Conservation (phyloP, 345 rosid genomes). For the Microcos paniculata region DNA sequence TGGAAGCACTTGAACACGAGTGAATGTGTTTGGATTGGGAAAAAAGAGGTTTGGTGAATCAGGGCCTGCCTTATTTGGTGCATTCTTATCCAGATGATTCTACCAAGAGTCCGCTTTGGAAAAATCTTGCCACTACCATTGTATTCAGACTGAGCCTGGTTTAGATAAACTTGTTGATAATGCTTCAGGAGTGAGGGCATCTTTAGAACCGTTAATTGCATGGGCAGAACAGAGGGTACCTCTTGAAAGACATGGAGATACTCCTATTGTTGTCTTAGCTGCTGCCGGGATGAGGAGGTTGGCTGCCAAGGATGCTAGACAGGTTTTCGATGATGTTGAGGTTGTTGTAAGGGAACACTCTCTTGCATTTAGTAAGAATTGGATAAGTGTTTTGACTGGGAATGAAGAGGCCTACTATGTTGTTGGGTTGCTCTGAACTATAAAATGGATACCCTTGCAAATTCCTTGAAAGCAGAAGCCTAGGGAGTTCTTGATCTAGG, state of each 20-base stretch:
- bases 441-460: constrained; percentile 43
- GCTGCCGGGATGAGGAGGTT: constrained; percentile 61
- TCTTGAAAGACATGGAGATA: constrained; percentile 37
- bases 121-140: constrained; percentile 53
- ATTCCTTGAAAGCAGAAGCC: constrained; percentile 32
- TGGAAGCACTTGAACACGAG: constrained; percentile 67
- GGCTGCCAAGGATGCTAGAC: constrained; percentile 31
- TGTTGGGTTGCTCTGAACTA: constrained; percentile 66
- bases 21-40: constrained; percentile 55
- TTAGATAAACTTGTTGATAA: constrained; percentile 54
- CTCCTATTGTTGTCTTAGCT: constrained; percentile 56
- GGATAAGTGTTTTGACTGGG: constrained; percentile 59
- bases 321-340: constrained; percentile 45
- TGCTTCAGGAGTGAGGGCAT: constrained; percentile 40
- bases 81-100: constrained; percentile 42
- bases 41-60: constrained; percentile 15
- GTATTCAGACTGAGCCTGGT: constrained; percentile 64
- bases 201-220: constrained; percentile 48
- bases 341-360: constrained; percentile 39
- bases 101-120: constrained; percentile 15
- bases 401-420: constrained; percentile 68
- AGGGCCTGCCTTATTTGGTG: constrained; percentile 39
- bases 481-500: constrained; percentile 66
- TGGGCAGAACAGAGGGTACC: constrained; percentile 48
- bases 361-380: constrained; percentile 35